phyloP scores from a whole-genome alignment of 331 rosid genomes.

The Ulmus americana region DNA sequence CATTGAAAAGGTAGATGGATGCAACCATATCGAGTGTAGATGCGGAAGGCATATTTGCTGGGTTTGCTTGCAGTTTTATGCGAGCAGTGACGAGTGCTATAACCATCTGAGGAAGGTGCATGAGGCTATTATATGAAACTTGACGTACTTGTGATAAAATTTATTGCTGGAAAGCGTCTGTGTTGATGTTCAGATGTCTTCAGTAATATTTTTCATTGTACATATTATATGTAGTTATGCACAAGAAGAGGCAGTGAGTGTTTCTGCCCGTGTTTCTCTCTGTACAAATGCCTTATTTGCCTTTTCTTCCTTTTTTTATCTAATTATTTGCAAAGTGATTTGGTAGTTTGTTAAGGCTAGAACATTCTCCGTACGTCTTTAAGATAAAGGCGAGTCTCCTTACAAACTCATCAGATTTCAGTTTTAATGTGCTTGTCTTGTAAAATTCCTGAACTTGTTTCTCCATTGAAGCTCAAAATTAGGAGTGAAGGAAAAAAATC shows the following conservation, averaged over 20 bases:
- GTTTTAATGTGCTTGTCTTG: too few species aligned
- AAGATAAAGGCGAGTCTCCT: neutral
- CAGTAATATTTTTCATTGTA: conserved; percentile 8
- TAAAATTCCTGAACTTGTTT: too few species aligned
- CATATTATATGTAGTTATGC: neutral
- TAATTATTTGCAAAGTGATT: neutral
- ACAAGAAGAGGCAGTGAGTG: conserved; percentile 1
- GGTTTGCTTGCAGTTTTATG: conserved; percentile 65
- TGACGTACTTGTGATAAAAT: conserved; percentile 2
- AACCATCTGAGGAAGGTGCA: conserved; percentile 64
- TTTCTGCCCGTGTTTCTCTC: neutral
- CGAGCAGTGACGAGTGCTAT: conserved; percentile 62
- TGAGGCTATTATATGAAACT: conserved; percentile 38
- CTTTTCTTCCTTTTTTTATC: neutral
- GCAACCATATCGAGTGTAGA: conserved; percentile 83
- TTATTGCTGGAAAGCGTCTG: neutral
- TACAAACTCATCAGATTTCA: too few species aligned
- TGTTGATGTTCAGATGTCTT: neutral
- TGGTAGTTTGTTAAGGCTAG: neutral
- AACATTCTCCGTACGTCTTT: conserved; percentile 11
- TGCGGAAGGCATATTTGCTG: conserved; percentile 92
- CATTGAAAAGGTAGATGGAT: conserved; percentile 83
- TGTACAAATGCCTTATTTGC: neutral
- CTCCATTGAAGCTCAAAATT: too few species aligned
- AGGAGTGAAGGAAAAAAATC: too few species aligned